Evolutionary conservation across 2,329 filamentous ascomycete genomes (phyloP), one percentile per base, ranked within the genome.

Genomic region (Sarocladiaceae sp.): DNA sequence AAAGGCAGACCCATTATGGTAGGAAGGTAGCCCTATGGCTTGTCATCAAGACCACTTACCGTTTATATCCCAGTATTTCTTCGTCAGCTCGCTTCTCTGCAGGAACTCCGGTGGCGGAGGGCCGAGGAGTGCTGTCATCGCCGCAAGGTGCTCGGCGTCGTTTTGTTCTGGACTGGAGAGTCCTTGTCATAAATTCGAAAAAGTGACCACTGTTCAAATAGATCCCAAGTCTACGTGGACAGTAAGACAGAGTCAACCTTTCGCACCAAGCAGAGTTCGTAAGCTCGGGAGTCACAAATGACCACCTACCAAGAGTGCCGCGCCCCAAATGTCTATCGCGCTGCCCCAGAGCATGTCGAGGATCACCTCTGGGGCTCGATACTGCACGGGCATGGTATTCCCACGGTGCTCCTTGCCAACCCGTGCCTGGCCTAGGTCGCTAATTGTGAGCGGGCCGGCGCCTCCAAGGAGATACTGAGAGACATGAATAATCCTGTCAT

Each of bases 341-440:
- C 52, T 49, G 9, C 57, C 55, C 62, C 63, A 66, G 1, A 50
- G 45, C 55, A 64, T 64, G 19, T 55, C 52, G 13, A 66, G 54
- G 49, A 66, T 59, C 6, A 67, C 56, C 46, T 67, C 64, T 0
- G 63, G 63, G 18, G 62, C 57, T n/a, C 60, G 56, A 42, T 61
- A 62, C 2, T 48, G 55, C 6, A 53, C 4, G 5, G 59, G 59
- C 57, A 61, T 61, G 5, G 55, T 58, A 3, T 47, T 51, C 2
- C 55, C 47, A 5, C 27, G 34, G 10, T 56, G 54, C 41, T 51
- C 33, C 1, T 37, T 33, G 2, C 59, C 59, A 20, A 60, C 55
- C n/a, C 58, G 55, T n/a, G 65, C 64, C 46, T 63, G 58, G 11
- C 65, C 60, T 1, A 67, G 49, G 47, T 69, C 64, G 33, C 53